A percentile compares a stretch with the other conserved stretches of the same genome.
phyloP scores from a whole-genome alignment of 208 protist species.

The Trypanosoma melophagium region DNA sequence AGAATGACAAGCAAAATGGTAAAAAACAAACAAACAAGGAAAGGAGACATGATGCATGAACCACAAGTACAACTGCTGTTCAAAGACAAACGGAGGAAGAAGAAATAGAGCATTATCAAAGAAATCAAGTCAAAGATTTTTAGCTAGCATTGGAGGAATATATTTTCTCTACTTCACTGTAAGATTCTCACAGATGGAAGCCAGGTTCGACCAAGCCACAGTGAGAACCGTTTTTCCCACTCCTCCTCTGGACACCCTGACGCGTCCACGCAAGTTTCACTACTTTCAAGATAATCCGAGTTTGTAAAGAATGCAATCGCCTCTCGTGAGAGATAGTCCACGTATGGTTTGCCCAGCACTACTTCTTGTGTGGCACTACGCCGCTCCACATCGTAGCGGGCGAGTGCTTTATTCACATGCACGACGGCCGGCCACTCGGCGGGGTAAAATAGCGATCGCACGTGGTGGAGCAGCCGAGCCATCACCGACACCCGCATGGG shows the following conservation, averaged over 20 bases:
- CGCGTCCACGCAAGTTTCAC: conserved; percentile 13
- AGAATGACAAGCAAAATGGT: no score
- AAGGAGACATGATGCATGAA: background rate
- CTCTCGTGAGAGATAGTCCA: conserved; percentile 49
- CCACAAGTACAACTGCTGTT: background rate
- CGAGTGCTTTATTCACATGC: conserved; percentile 13
- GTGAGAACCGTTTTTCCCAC: conserved; percentile 10
- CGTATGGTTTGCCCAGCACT: conserved; percentile 55
- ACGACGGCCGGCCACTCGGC: conserved; percentile 38
- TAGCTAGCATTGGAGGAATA: no score
- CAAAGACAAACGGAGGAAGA: background rate
- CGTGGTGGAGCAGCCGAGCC: conserved; percentile 49
- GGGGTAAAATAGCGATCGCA: conserved; percentile 58
- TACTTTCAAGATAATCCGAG: conserved; percentile 4
- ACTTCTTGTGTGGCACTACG: conserved; percentile 57
- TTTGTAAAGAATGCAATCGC: conserved; percentile 49
- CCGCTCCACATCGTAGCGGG: conserved; percentile 38
- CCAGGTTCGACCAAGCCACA: conserved; percentile 16
- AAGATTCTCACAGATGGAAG: conserved; percentile 6
- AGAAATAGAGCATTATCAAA: conserved; percentile 2
- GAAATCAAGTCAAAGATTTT: background rate
- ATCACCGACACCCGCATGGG: conserved; percentile 76
- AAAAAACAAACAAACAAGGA: conserved; percentile 13
- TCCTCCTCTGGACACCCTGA: conserved; percentile 1
- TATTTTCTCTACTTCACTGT: conserved; percentile 2